Evolutionary conservation across 495 filamentous ascomycete genomes (phyloP).

Genomic region (Tuber melanosporum): DNA sequence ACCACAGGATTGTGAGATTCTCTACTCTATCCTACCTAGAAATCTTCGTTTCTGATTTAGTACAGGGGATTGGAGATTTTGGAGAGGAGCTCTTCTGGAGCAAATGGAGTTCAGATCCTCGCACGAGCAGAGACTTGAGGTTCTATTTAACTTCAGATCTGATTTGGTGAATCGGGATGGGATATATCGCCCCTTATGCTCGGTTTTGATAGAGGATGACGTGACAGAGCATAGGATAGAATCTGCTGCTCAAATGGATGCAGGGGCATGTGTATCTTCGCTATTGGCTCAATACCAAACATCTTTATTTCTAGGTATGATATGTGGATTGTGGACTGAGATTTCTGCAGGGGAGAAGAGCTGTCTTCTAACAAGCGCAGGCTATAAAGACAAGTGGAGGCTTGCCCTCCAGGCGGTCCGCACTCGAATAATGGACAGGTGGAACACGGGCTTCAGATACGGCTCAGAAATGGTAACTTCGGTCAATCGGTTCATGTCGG

Average conservation of each 20-base stretch:
- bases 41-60: background rate
- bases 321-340: background rate
- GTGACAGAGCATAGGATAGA: background rate
- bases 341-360: background rate
- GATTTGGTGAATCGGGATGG: background rate
- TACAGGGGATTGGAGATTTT: constrained; percentile 16
- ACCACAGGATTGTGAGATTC: background rate
- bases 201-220: background rate
- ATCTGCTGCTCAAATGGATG: background rate
- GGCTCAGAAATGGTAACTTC: background rate
- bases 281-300: constrained; percentile 15
- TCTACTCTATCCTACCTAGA: background rate
- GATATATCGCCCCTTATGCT: background rate
- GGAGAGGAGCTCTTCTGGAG: constrained; percentile 13
- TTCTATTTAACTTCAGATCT: background rate
- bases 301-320: constrained; percentile 11
- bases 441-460: too few relatives aligned
- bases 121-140: constrained; percentile 9
- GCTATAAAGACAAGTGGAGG: background rate
- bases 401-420: too few relatives aligned
- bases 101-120: constrained; percentile 25
- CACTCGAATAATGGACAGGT: background rate
- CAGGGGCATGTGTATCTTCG: background rate
- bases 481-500: background rate
- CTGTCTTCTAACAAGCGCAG: constrained; percentile 8